Conservation (phyloP, 306 rosid genomes). For the Rubus parviflorus region DNA sequence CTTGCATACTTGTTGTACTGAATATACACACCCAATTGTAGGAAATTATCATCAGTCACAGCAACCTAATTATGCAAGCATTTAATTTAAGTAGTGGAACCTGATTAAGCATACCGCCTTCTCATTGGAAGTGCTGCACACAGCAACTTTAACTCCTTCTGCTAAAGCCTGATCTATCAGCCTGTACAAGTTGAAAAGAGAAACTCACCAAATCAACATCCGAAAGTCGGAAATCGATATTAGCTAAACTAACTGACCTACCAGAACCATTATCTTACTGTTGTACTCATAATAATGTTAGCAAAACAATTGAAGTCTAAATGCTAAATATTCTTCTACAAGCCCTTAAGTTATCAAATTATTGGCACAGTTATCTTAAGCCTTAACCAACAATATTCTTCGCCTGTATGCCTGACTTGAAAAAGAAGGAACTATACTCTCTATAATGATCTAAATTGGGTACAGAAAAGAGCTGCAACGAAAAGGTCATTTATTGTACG, state of each 20-base stretch:
- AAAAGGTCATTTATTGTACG: no score
- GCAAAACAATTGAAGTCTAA: no score
- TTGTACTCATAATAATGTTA: background rate
- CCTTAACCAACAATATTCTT: background rate
- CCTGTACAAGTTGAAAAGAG: conserved; percentile 46
- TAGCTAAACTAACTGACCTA: background rate
- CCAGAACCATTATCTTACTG: background rate
- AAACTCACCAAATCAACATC: conserved; percentile 20
- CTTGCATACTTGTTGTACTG: background rate
- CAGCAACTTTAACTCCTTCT: conserved; percentile 92
- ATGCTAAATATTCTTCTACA: no score
- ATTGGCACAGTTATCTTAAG: background rate
- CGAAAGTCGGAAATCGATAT: background rate
- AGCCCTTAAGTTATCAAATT: no score
- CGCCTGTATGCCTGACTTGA: background rate
- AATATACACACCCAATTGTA: background rate
- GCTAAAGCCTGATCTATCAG: conserved; percentile 84
- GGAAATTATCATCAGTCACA: background rate
- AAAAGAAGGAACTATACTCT: background rate
- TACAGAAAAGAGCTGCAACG: no score
- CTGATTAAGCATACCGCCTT: conserved; percentile 90
- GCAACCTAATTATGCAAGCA: conserved; percentile 20
- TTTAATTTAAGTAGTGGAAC: conserved; percentile 33
- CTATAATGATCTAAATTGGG: no score
- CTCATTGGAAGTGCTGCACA: conserved; percentile 98